Evolutionary conservation across 352 stramenopile species (phyloP), one percentile per base, ranked within the genome.

Genomic region (Hyaloperonospora brassicae): DNA sequence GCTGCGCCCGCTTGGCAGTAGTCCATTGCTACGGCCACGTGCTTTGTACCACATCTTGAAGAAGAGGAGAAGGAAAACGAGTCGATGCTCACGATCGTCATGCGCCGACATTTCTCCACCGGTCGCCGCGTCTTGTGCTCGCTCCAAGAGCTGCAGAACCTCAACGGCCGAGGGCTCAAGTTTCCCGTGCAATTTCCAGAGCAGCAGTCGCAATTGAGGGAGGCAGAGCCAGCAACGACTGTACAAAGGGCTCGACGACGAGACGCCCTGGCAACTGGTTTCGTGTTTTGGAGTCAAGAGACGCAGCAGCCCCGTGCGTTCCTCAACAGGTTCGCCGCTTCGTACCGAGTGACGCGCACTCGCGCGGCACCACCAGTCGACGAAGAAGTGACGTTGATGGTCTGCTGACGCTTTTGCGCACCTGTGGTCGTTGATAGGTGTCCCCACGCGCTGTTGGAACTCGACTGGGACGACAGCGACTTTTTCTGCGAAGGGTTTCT

Each of bases 401-500:
- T 22, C 22, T 44, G n/a, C 39, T 10, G 22, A n/a, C 6, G 39
- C 17, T 17, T 12, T 60, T 25, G 57, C 23, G 34, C 2, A 14
- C 38, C 58, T 48, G 36, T 55, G 46, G 23, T 23, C 13, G 21
- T 53, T 50, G 12, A 31, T 42, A 84, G 74, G 44, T 87, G 79
- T 52, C 74, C 79, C 6, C 77, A 92, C 48, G 79, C 81, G 40
- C 61, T 73, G 51, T 57, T 89, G 52, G 79, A 92, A 62, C 60
- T 92, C 45, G 79, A 92, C 54, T 59, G 86, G 46, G 77, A 89
- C 60, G 82, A 89, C 68, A 78, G 72, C 61, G 79, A 89, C 55
- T 92, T 92, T 56, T 87, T 89, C 59, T 74, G 62, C 49, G 72
- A 87, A 63, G 79, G 79, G 11, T 87, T 89, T 50, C 62, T 92